Conservation (phyloP, 2,329 filamentous ascomycete genomes). For the Diplodia intermedia region DNA sequence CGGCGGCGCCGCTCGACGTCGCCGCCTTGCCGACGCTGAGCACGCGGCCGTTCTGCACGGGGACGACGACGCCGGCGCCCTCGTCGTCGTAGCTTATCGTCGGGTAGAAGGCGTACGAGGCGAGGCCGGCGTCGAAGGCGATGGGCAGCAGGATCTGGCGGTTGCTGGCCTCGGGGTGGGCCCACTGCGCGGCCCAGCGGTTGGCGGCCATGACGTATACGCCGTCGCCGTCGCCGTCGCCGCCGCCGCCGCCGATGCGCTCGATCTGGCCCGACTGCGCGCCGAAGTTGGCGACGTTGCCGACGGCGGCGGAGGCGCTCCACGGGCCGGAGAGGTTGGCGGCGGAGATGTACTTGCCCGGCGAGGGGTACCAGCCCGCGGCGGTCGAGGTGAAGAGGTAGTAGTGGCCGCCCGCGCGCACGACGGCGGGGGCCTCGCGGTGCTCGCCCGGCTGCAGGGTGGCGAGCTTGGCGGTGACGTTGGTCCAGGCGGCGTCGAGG, state of each 20-base stretch:
- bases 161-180: constrained; percentile 33
- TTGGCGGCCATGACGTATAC: constrained; percentile 34
- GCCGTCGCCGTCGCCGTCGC: not conserved
- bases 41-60: constrained; percentile 35
- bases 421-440: constrained; percentile 36
- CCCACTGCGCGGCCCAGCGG: constrained; percentile 36
- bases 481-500: constrained; percentile 36
- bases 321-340: constrained; percentile 11
- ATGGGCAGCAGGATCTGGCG: constrained; percentile 36
- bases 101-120: constrained; percentile 36
- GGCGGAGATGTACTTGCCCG: constrained; percentile 29
- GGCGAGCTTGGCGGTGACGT: constrained; percentile 32
- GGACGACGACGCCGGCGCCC: constrained; percentile 34
- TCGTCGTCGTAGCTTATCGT: constrained; percentile 36
- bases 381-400: constrained; percentile 37
- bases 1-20: constrained; percentile 32
- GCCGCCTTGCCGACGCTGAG: constrained; percentile 35
- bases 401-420: constrained; percentile 33
- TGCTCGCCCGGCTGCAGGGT: constrained; percentile 34
- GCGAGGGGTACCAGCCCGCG: constrained; percentile 37
- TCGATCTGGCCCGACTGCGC: constrained; percentile 36
- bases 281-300: constrained; percentile 35
- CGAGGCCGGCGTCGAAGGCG: constrained; percentile 32
- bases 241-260: not conserved
- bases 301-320: constrained; percentile 34